Evolutionary conservation across 805 yeast genomes (phyloP), one percentile per base, ranked within the genome.

Genomic region (Wickerhamomyces bisporus): DNA sequence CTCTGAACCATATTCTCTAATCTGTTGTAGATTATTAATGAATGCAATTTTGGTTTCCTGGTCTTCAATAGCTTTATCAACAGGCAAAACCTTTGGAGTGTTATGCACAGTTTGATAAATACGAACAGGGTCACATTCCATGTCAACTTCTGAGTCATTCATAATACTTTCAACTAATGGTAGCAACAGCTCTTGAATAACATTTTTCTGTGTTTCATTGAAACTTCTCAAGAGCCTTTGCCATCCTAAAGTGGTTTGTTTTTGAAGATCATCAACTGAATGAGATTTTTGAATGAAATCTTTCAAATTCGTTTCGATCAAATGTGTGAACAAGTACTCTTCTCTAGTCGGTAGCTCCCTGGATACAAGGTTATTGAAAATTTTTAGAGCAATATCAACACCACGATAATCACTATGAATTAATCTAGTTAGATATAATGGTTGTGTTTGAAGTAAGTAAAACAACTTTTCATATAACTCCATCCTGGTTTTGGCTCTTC

Each of bases 361-460:
- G n/a, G 51, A 36, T 31, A 50, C 49, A 21, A 50, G 34, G 43
- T 50, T 47, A 32, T 42, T 43, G 35, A 53, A 49, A 17, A 58
- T 47, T 38, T 53, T 52, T 32, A 52, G 35, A 1, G 53, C 56
- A 37, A 55, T 34, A 33, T 53, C 55, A 32, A 45, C 48, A 32
- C 58, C 59, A 34, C 55, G 49, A 27, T 44, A 46, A 28, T 63
- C 60, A 9, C 58, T 49, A 13, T 64, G 57, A 39, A 77, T 73
- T 26, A 86, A 58, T 12, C 77, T 62, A 2, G 79, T 68, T 53
- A 89, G 70, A 52, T 91, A 91, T 1, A 60, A 57, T 0, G 95
- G 85, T 50, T 86, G 86, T 0, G 95, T 84, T 57, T 93, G 98
- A 31, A 93, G 59, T 19, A 91, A 62, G 53, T 82, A 93, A 48